Conservation (phyloP, 768 basidiomycete genomes). For the Trametes elegans region DNA sequence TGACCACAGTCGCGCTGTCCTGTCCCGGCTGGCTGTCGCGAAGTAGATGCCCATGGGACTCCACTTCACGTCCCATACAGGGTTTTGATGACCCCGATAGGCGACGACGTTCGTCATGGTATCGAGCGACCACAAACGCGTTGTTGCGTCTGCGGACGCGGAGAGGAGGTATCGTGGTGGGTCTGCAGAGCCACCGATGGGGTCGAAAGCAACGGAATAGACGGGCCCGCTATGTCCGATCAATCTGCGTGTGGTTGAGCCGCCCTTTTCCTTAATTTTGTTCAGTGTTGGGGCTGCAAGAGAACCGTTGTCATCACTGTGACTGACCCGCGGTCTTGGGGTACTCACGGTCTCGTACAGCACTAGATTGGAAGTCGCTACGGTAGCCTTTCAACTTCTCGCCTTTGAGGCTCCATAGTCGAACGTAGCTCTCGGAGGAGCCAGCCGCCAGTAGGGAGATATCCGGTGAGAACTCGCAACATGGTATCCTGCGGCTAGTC, state of each 20-base stretch:
- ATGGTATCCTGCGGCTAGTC: constrained; percentile 59
- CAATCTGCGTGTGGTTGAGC: constrained; percentile 86
- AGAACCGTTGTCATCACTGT: not conserved
- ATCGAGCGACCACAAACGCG: constrained; percentile 93
- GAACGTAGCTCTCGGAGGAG: constrained; percentile 92
- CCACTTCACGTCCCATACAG: constrained; percentile 99
- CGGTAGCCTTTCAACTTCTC: constrained; percentile 77
- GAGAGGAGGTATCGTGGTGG: constrained; percentile 89
- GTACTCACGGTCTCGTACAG: constrained; percentile 66
- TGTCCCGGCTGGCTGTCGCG: constrained; percentile 90
- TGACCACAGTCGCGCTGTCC: constrained; percentile 94
- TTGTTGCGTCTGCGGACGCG: constrained; percentile 87
- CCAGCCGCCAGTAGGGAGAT: constrained; percentile 92
- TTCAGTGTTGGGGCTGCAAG: constrained; percentile 53
- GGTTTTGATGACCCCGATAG: constrained; percentile 94
- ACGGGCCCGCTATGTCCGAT: constrained; percentile 97
- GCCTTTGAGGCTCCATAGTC: constrained; percentile 93
- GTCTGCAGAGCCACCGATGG: constrained; percentile 79
- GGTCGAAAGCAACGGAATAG: constrained; percentile 92
- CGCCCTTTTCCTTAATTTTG: constrained; percentile 77
- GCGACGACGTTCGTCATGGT: constrained; percentile 92
- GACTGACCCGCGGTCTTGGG: too few relatives aligned
- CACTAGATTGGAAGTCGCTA: constrained; percentile 68
- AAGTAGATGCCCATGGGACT: constrained; percentile 99
- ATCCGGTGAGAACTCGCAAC: constrained; percentile 87